Percentiles rank a stretch among this genome's conserved stretches.
These are phyloP conservation scores for Diplosphaera chodatii DNA, from an alignment of 139 green algal genomes.

Conservation along the genomic window DNA sequence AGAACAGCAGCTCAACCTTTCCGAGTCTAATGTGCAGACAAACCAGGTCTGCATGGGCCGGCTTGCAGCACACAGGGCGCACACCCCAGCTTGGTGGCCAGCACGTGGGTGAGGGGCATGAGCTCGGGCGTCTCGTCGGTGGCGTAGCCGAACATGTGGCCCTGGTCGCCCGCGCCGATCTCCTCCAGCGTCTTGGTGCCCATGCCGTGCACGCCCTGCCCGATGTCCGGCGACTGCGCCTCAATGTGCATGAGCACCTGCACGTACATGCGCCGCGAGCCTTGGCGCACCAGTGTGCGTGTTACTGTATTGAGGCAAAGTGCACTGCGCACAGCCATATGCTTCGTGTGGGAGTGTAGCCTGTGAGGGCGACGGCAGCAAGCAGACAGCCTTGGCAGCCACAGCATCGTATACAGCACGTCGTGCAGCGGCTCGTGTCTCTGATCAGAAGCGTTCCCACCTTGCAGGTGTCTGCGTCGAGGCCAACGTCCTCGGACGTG, in stretches of 20 bases:
- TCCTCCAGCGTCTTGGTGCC: slow-evolving; percentile 98
- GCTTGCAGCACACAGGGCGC: too few relatives aligned
- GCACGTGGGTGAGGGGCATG: slow-evolving; percentile 98
- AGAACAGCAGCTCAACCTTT: too few relatives aligned
- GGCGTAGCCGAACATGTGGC: slow-evolving; percentile 99
- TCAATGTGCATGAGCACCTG: slow-evolving; percentile 94
- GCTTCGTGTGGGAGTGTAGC: too few relatives aligned
- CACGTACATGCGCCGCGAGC: too few relatives aligned
- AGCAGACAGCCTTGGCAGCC: too few relatives aligned
- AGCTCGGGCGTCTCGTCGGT: slow-evolving; percentile 97
- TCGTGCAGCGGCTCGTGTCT: background rate
- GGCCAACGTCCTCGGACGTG: slow-evolving; percentile 85
- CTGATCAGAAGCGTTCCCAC: slow-evolving; percentile 20
- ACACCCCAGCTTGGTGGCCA: slow-evolving; percentile 89
- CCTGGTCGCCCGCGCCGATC: slow-evolving; percentile 97
- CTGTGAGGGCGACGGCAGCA: too few relatives aligned
- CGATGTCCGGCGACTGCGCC: slow-evolving; percentile 99
- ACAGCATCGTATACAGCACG: too few relatives aligned
- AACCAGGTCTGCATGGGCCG: too few relatives aligned
- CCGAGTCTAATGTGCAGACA: too few relatives aligned
- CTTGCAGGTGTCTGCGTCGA: slow-evolving; percentile 96
- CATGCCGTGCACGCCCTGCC: slow-evolving; percentile 96
- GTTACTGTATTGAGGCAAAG: too few relatives aligned
- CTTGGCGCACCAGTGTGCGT: too few relatives aligned
- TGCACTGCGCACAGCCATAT: too few relatives aligned